Base-by-base conservation (phyloP, 169 alveolate genomes). In the Eimeria falciformis region DNA sequence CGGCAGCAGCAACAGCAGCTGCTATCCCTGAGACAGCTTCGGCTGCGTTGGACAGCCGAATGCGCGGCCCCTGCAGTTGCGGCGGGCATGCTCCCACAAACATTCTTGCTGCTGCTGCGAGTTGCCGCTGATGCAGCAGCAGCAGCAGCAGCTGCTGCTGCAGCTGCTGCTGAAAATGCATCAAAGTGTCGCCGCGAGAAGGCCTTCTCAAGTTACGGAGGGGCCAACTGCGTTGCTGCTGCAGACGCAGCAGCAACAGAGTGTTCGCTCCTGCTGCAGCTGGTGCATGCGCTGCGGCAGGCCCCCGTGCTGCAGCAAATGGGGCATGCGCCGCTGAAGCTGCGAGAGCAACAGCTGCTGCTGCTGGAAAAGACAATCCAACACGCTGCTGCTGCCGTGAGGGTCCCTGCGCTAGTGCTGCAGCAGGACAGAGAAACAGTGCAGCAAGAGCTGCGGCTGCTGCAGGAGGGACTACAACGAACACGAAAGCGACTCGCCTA, bases 261-360 rank as follows among this genome's bases (percentile, higher is more conserved):
- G 78, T 43, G 33, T 12, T 33, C 46, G 5, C 45, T 66, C 46
- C 45, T 66, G 78, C 78, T 66, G 43, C 46, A 11, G 43, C 43
- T 66, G 33, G 46, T 66, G 78, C 78, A 66, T 18, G 78, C 43
- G 78, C 43, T 66, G 47, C 78, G 27, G 43, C 45, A 43, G 17
- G 78, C 78, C 78, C 78, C 78, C 46, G 46, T 66, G 78, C 78
- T 66, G 78, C 78, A 66, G 78, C 78, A n/a, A 43, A 5, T 66
- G 78, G 78, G 47, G 46, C 78, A 66, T 23, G 33, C 78, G 40
- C 47, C 78, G 12, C 78, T 27, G 33, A 2, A 23, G 78, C 47
- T 11, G 78, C 78, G 33, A 43, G 46, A 27, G 40, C 78, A 66
- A 43, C 78, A 66, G 78, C 78, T 66, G 40, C 78, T 23, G 45